Percentiles rank a stretch among this genome's conserved stretches.
These are phyloP conservation scores for Erodium moschatum DNA, from an alignment of 441 rosid species.

Conservation along the genomic window DNA sequence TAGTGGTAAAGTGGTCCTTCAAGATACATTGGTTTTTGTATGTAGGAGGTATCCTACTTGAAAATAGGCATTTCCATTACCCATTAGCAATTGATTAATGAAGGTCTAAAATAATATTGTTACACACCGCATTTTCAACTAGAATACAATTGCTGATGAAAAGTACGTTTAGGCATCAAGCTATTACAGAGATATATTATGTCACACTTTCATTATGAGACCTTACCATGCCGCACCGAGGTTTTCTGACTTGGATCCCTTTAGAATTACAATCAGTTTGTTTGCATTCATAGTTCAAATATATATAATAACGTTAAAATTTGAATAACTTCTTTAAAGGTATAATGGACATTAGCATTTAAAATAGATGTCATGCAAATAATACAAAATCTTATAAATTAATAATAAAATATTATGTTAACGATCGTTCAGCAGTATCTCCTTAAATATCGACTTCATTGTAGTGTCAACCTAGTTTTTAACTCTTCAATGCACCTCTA, in stretches of 20 bases:
- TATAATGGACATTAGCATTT: not conserved
- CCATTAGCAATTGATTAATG: not conserved
- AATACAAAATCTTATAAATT: not conserved
- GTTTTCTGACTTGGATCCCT: not conserved
- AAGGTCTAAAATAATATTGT: no score
- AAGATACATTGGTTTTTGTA: not conserved
- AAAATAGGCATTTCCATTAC: not conserved
- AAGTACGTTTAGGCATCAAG: not conserved
- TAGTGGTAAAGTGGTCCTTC: no score
- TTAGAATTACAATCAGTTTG: not conserved
- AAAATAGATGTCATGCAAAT: not conserved
- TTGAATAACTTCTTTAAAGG: not conserved
- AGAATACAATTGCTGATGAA: not conserved
- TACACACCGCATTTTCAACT: not conserved
- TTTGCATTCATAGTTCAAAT: not conserved
- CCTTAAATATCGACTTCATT: no score
- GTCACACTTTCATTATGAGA: not conserved
- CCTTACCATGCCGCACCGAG: not conserved
- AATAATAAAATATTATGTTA: not conserved
- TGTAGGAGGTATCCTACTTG: conserved; percentile 2
- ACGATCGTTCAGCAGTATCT: no score
- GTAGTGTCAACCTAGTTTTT: not conserved
- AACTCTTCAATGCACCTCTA: not conserved
- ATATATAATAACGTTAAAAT: not conserved
- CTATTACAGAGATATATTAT: not conserved